Percentiles rank a stretch among this genome's conserved stretches.
These are phyloP conservation scores for Leishmania gerbilli DNA, from an alignment of 208 protist genomes.

Conservation along the genomic window DNA sequence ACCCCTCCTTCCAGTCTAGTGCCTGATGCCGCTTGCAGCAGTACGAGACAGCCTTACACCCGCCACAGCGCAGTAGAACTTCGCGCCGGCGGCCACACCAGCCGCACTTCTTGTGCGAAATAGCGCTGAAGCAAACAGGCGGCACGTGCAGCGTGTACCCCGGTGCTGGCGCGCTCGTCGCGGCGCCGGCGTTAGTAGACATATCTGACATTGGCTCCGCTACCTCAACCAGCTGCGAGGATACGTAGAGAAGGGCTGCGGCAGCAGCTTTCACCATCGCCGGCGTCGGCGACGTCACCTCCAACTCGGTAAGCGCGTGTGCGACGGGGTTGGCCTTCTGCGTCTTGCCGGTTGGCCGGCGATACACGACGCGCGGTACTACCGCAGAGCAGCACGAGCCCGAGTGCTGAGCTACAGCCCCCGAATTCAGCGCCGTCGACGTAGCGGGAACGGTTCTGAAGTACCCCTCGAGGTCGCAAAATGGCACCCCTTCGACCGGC, in stretches of 20 bases:
- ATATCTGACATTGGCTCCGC: not conserved
- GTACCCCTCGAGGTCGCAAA: conserved; percentile 66
- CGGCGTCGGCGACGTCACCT: conserved; percentile 31
- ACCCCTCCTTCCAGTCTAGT: conserved; percentile 68
- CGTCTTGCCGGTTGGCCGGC: conserved; percentile 45
- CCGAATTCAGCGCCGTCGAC: conserved; percentile 1
- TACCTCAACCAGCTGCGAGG: conserved; percentile 32
- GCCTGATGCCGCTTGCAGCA: conserved; percentile 78
- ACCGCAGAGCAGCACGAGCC: conserved; percentile 66
- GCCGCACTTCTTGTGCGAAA: conserved; percentile 37
- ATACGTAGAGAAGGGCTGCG: conserved; percentile 47
- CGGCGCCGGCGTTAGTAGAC: not conserved
- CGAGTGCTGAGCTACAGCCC: conserved; percentile 32
- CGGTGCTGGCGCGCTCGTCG: not conserved
- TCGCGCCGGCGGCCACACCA: conserved; percentile 72
- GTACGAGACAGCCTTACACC: conserved; percentile 74
- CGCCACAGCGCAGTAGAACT: conserved; percentile 67
- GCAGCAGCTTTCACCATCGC: conserved; percentile 44
- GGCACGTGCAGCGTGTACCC: conserved; percentile 34
- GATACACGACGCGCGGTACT: conserved; percentile 66
- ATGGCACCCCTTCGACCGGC: conserved; percentile 74
- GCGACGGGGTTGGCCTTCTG: conserved; percentile 66
- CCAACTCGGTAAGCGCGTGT: conserved; percentile 44
- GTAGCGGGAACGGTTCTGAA: conserved; percentile 27
- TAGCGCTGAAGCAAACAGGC: conserved; percentile 9